phyloP scores from a whole-genome alignment of 108 stramenopile species.

The Epithemia pelagica region DNA sequence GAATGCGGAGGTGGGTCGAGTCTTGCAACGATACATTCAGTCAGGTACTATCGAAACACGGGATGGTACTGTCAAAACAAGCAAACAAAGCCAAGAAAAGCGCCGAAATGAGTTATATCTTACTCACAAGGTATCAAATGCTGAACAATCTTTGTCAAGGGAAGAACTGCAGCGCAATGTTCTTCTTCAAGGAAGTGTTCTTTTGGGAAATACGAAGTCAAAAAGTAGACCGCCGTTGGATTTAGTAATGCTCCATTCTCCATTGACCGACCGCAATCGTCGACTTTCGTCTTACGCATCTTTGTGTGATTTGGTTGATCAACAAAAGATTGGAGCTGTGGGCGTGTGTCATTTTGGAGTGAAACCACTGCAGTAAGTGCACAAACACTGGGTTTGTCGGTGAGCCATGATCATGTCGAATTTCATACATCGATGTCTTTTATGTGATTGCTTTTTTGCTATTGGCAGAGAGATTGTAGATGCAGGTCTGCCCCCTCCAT shows the following conservation, averaged over 20 bases:
- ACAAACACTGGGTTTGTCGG: no score
- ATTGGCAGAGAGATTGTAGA: slow-evolving; percentile 29
- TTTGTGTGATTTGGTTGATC: slow-evolving; percentile 43
- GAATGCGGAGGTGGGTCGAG: slow-evolving; percentile 29
- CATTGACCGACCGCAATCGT: slow-evolving; percentile 37
- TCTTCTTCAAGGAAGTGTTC: not conserved
- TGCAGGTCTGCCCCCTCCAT: slow-evolving; percentile 38
- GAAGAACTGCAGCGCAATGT: slow-evolving; percentile 29
- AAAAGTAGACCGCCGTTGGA: slow-evolving; percentile 21
- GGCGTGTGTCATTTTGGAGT: slow-evolving; percentile 78
- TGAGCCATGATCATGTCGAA: no score
- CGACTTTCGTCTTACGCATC: slow-evolving; percentile 51
- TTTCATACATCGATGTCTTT: no score
- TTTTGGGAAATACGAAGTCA: not conserved
- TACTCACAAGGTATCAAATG: slow-evolving; percentile 69
- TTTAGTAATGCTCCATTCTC: slow-evolving; percentile 64
- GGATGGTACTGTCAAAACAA: slow-evolving; percentile 9
- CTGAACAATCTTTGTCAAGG: slow-evolving; percentile 51
- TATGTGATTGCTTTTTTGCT: not conserved
- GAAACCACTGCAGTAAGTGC: slow-evolving; percentile 25
- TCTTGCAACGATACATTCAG: slow-evolving; percentile 33
- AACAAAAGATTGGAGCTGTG: slow-evolving; percentile 45
- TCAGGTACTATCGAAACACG: slow-evolving; percentile 16
- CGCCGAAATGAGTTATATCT: slow-evolving; percentile 48
- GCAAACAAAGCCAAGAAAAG: not conserved